These are phyloP conservation scores for Cytospora piceae DNA, from an alignment of 2,329 filamentous ascomycete species.

Conservation along the genomic window DNA sequence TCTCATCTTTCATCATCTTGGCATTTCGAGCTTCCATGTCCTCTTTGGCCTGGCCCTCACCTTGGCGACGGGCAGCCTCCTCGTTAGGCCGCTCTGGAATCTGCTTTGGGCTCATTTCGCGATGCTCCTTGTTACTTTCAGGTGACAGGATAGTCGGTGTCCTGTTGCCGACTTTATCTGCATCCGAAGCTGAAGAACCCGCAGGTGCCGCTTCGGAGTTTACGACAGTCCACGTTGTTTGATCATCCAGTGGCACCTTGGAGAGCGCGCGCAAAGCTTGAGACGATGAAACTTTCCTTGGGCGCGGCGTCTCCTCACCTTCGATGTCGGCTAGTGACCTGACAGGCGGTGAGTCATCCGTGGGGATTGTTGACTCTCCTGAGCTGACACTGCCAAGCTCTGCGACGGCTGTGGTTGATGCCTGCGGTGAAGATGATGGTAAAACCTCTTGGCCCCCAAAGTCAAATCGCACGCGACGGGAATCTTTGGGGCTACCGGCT, in stretches of 20 bases:
- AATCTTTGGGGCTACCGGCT: slow-evolving; percentile 43
- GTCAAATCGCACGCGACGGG: slow-evolving; percentile 66
- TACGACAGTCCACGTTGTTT: slow-evolving; percentile 41
- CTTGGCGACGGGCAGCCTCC: background rate
- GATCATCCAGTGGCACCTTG: slow-evolving; percentile 42
- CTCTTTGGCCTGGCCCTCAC: background rate
- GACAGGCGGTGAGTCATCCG: slow-evolving; percentile 33
- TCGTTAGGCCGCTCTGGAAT: slow-evolving; percentile 4
- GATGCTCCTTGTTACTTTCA: background rate
- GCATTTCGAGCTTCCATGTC: background rate
- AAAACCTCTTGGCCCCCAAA: slow-evolving; percentile 64
- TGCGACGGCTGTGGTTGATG: slow-evolving; percentile 34
- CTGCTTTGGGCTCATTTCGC: slow-evolving; percentile 5
- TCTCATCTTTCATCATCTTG: background rate
- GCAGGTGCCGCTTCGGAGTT: slow-evolving; percentile 30
- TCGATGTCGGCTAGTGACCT: slow-evolving; percentile 37
- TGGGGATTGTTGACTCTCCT: slow-evolving; percentile 24
- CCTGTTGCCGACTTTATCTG: slow-evolving; percentile 2
- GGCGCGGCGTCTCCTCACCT: slow-evolving; percentile 40
- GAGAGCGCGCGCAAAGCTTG: slow-evolving; percentile 43
- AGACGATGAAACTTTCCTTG: slow-evolving; percentile 43
- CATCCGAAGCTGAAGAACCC: slow-evolving; percentile 2
- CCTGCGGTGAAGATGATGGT: slow-evolving; percentile 60
- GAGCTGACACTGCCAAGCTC: slow-evolving; percentile 26
- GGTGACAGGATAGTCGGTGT: background rate